phyloP scores from a whole-genome alignment of 805 yeast genomes.

The Ogataea saltuana region DNA sequence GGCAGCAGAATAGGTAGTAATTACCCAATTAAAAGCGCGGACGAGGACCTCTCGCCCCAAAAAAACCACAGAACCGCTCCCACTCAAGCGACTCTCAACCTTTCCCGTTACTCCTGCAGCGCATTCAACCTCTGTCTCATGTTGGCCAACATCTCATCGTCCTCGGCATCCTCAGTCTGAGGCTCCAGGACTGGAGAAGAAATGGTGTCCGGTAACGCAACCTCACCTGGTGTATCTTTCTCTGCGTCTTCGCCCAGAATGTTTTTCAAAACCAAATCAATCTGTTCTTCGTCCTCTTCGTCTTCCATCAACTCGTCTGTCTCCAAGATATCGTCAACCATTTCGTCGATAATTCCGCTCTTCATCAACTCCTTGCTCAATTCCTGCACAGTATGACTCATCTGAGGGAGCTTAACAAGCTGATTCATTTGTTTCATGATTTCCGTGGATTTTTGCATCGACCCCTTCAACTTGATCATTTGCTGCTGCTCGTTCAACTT shows the following conservation, averaged over 20 bases:
- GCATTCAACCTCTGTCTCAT: conserved; percentile 91
- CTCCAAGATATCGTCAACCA: conserved; percentile 91
- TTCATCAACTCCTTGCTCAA: conserved; percentile 84
- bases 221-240: conserved; percentile 21
- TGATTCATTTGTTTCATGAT: conserved; percentile 88
- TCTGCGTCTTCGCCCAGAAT: conserved; percentile 41
- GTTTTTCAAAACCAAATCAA: conserved; percentile 58
- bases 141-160: conserved; percentile 71
- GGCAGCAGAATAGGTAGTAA: too few relatives aligned
- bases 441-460: conserved; percentile 72
- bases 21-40: too few relatives aligned
- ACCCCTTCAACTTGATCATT: conserved; percentile 76
- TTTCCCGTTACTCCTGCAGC: conserved; percentile 60
- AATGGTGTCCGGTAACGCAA: conserved; percentile 18
- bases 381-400: conserved; percentile 81
- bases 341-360: conserved; percentile 86
- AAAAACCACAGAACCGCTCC: too few relatives aligned
- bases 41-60: too few relatives aligned
- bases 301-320: conserved; percentile 63
- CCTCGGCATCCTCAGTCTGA: conserved; percentile 47
- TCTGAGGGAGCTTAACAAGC: conserved; percentile 74
- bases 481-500: conserved; percentile 91
- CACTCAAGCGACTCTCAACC: too few relatives aligned
- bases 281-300: conserved; percentile 60
- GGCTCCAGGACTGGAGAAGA: conserved; percentile 24